Percentiles rank a stretch among this genome's conserved stretches.
Conservation (phyloP, 345 rosid genomes). For the Syzygium aromaticum region DNA sequence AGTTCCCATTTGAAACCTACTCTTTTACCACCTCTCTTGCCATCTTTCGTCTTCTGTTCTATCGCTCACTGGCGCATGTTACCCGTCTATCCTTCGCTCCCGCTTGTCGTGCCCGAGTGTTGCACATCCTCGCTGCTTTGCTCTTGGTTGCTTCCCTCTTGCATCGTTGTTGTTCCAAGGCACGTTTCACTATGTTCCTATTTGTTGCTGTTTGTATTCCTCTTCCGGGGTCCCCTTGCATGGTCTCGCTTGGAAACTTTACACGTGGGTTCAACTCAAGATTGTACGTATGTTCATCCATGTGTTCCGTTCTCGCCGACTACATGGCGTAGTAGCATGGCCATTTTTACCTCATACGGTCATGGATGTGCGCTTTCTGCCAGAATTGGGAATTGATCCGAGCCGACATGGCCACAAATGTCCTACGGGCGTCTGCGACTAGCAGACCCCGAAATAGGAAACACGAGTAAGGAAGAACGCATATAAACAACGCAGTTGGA, state of each 20-base stretch:
- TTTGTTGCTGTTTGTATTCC: not conserved
- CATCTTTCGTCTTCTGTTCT: not conserved
- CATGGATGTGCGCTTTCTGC: not conserved
- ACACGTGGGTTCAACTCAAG: not conserved
- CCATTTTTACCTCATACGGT: not conserved
- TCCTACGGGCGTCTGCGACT: not conserved
- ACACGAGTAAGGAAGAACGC: not conserved
- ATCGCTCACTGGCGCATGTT: not conserved
- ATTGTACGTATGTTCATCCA: not conserved
- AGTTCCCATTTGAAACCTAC: not conserved
- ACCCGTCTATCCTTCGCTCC: not conserved
- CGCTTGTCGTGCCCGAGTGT: not conserved
- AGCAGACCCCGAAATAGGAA: not conserved
- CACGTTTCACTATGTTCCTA: not conserved
- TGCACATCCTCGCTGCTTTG: not conserved
- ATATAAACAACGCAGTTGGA: not conserved
- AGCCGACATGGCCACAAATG: not conserved
- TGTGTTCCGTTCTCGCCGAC: not conserved
- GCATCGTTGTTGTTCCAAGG: not conserved
- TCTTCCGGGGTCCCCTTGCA: not conserved
- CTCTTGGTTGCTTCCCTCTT: not conserved
- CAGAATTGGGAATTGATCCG: not conserved
- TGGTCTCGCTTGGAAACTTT: not conserved
- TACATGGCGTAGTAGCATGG: not conserved
- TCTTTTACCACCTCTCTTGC: not conserved